Base-by-base conservation (phyloP, 306 rosid species). In the Rosa chinensis region DNA sequence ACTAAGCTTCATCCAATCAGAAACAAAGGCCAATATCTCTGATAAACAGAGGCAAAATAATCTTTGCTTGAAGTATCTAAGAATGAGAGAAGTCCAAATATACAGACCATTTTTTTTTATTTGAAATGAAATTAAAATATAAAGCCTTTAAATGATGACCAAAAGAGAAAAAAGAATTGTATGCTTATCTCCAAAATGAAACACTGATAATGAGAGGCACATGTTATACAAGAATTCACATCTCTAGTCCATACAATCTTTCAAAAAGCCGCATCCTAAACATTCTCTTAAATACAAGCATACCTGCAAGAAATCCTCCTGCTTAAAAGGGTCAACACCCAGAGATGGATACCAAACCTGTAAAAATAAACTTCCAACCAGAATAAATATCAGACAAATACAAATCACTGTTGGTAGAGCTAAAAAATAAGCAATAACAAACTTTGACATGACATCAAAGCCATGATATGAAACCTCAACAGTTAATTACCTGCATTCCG, bases 331-430 rank as follows among this genome's bases (percentile, higher is more conserved):
- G 78, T 95, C 93, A 37, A 87, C 87, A 78, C 97, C 97, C 72
- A 89, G 87, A 83, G 98, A 92, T 77, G 99, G 97, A 91, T 95
- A 95, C 99, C 99, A 95, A 88, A 95, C 99, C 99, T 95, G 98
- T 81, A 89, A 89, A 75, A 86, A 69, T 66, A 81, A 89, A 85
- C 91, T 88, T 87, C 84, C 91, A 84, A 72, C 83, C 77, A 85
- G 84, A 87, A 85, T 82, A 59, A 83, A 77, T 63, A 89, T 88
- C 89, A 91, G 89, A 87, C 73, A 83, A 79, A 77, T 76, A 77
- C 78, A 82, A 81, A 85, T 23, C 58, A 78, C 67, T 68, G 39
- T 75, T 67, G 53, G 56, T 76, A 64, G 59, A 83, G 76, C 71
- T 49, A 21, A 52, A 77, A 55, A 53, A 62, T 23, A 78, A 66